These are phyloP conservation scores for Aspergillus ibericus DNA, from an alignment of 2,329 filamentous ascomycete species.

Conservation along the genomic window DNA sequence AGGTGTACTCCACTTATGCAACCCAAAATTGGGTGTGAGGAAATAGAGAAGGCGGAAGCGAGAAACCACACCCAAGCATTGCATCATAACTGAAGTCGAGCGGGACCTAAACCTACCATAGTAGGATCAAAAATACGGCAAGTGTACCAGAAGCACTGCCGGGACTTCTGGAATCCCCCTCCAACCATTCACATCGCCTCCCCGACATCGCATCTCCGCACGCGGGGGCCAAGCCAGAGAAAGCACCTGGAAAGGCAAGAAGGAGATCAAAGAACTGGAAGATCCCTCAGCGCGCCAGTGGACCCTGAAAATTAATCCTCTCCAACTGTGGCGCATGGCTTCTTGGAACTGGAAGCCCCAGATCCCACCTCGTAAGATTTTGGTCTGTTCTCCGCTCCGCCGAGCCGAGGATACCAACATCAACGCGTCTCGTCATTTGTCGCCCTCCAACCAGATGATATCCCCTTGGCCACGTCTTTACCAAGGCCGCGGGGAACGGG, in stretches of 20 bases:
- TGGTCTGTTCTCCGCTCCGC: slow-evolving; percentile 18
- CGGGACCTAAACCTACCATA: slow-evolving; percentile 4
- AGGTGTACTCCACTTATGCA: slow-evolving; percentile 14
- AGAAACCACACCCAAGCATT: background rate
- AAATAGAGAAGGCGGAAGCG: background rate
- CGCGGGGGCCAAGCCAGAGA: background rate
- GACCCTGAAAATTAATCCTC: background rate
- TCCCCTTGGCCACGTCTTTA: background rate
- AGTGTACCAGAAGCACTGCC: background rate
- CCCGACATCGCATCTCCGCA: background rate
- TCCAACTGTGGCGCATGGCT: background rate
- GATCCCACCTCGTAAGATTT: background rate
- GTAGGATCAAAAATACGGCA: background rate
- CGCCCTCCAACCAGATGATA: background rate
- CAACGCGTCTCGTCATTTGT: background rate
- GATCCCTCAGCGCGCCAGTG: background rate
- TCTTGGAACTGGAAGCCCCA: background rate
- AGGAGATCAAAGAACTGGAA: background rate
- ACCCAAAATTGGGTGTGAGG: background rate
- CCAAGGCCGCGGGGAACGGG: background rate
- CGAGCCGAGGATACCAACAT: slow-evolving; percentile 14
- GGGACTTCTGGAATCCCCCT: slow-evolving; percentile 1
- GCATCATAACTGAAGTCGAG: background rate
- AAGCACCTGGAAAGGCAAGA: background rate
- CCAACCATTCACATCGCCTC: background rate